These are phyloP conservation scores for Cladosporium sp. DNA, from an alignment of 2,329 filamentous ascomycete genomes.

Conservation along the genomic window DNA sequence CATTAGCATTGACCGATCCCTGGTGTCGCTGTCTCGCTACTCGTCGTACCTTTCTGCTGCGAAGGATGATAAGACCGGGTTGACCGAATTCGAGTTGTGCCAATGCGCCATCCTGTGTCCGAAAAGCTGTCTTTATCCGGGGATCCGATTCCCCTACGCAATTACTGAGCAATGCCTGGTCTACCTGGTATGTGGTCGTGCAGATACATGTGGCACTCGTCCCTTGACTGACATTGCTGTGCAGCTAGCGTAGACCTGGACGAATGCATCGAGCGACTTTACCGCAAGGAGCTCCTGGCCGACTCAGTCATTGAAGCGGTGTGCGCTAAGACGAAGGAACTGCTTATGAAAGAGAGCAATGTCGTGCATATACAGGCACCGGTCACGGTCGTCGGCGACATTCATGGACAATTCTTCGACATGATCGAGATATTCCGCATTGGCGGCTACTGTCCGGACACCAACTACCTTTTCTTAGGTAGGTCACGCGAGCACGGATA, in stretches of 20 bases:
- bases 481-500: slow-evolving; percentile 26
- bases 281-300: slow-evolving; percentile 93
- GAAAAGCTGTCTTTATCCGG: slow-evolving; percentile 10
- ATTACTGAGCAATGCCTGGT: slow-evolving; percentile 41
- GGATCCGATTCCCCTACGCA: slow-evolving; percentile 10
- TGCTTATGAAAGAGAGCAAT: slow-evolving; percentile 99
- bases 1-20: not conserved
- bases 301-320: slow-evolving; percentile 98
- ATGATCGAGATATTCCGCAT: slow-evolving; percentile 99
- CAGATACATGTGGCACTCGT: not conserved
- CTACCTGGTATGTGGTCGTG: slow-evolving; percentile 42
- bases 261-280: slow-evolving; percentile 94
- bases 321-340: slow-evolving; percentile 97
- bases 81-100: slow-evolving; percentile 4
- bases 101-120: slow-evolving; percentile 15
- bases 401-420: slow-evolving; percentile 98
- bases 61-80: slow-evolving; percentile 12
- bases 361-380: slow-evolving; percentile 95
- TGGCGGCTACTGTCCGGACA: slow-evolving; percentile 93
- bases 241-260: slow-evolving; percentile 93
- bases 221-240: not conserved
- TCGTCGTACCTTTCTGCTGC: not conserved
- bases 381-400: slow-evolving; percentile 96
- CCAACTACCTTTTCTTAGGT: slow-evolving; percentile 97
- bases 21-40: not conserved